Conservation (phyloP, 176 grass and related monocot species). For the Pontederia paniculata region DNA sequence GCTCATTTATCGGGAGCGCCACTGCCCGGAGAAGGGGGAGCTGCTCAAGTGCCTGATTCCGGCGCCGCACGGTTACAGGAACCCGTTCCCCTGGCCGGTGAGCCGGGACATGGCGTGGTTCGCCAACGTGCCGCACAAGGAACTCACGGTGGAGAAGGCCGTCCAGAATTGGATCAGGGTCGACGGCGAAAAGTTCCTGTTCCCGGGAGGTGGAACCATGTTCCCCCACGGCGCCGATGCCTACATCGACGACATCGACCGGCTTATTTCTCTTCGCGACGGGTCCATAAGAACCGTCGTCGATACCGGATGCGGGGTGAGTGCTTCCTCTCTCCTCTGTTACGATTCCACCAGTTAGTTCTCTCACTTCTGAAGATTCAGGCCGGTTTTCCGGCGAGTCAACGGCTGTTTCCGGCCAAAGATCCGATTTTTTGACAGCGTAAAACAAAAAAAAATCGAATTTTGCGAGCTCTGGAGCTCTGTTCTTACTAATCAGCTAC, state of each 20-base stretch:
- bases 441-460: background rate
- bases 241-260: conserved; percentile 27
- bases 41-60: conserved; percentile 29
- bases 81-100: conserved; percentile 36
- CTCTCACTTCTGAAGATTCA: background rate
- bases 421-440: background rate
- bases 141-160: conserved; percentile 33
- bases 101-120: conserved; percentile 32
- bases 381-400: background rate
- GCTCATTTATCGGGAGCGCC: conserved; percentile 36
- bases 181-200: conserved; percentile 25
- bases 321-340: background rate
- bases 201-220: conserved; percentile 32
- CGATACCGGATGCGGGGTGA: conserved; percentile 38
- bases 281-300: conserved; percentile 21
- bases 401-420: conserved; percentile 6
- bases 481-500: background rate
- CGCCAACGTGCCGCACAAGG: conserved; percentile 34
- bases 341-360: background rate
- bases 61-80: conserved; percentile 4
- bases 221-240: conserved; percentile 39
- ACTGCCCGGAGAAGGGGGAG: conserved; percentile 33
- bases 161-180: conserved; percentile 25
- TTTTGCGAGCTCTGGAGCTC: background rate
- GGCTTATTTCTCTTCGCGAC: conserved; percentile 20